Percentiles rank a stretch among this genome's conserved stretches.
These are phyloP conservation scores for Drosera capensis DNA, from an alignment of 148 eudicot species.

Conservation along the genomic window DNA sequence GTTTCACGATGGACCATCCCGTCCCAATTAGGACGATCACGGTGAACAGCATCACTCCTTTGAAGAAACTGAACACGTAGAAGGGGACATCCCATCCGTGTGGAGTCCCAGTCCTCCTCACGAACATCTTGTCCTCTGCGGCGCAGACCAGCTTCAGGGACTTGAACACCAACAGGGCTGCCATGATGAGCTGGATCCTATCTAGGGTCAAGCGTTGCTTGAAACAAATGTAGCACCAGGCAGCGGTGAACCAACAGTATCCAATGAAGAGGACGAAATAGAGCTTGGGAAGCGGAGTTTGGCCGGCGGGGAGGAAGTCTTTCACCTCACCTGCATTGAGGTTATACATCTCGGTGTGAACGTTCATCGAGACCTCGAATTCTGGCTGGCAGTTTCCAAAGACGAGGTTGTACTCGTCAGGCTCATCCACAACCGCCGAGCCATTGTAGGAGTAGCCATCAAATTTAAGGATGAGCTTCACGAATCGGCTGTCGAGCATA, in stretches of 20 bases:
- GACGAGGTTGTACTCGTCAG: constrained; percentile 55
- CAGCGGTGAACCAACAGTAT: constrained; percentile 17
- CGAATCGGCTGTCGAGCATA: constrained; percentile 28
- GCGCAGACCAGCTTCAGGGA: constrained; percentile 44
- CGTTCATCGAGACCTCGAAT: constrained; percentile 33
- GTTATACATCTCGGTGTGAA: constrained; percentile 50
- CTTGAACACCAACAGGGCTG: constrained; percentile 35
- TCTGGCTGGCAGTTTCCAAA: constrained; percentile 47
- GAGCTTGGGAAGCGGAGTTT: constrained; percentile 34
- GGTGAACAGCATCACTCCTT: constrained; percentile 47
- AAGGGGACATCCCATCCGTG: constrained; percentile 83
- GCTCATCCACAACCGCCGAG: constrained; percentile 14
- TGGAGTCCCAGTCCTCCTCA: constrained; percentile 46
- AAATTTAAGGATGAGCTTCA: constrained; percentile 34
- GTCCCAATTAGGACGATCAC: constrained; percentile 81
- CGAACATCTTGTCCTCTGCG: constrained; percentile 54
- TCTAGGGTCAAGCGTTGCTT: constrained; percentile 30
- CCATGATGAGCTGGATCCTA: constrained; percentile 53
- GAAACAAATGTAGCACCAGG: constrained; percentile 27
- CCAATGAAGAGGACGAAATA: constrained; percentile 31
- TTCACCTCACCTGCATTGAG: constrained; percentile 25
- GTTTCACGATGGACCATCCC: constrained; percentile 80
- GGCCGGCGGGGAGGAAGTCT: constrained; percentile 63
- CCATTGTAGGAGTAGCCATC: constrained; percentile 14
- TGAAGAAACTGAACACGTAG: constrained; percentile 51